Evolutionary conservation across 1,139 yeast genomes (phyloP).

Genomic region (Candida neerlandica): DNA sequence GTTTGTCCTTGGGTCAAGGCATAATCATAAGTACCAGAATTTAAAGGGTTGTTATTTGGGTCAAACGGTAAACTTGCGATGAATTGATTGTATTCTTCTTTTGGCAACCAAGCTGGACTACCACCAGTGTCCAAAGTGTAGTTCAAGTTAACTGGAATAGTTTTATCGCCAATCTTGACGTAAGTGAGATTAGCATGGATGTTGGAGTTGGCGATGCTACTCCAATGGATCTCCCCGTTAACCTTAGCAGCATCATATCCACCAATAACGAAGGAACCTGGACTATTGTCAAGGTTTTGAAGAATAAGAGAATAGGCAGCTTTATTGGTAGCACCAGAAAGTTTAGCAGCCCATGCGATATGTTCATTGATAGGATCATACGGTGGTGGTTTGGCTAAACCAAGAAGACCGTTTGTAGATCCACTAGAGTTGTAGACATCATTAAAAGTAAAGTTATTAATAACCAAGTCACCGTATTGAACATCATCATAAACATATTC

Average conservation of each 20-base stretch:
- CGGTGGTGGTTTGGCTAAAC: constrained; percentile 2
- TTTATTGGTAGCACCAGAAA: constrained; percentile 5
- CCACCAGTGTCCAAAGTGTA: constrained; percentile 9
- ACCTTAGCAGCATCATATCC: constrained; percentile 10
- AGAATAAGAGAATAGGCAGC: constrained; percentile 5
- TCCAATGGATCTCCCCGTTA: constrained; percentile 8
- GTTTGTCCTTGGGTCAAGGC: constrained; percentile 3
- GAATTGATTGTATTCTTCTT: constrained; percentile 1
- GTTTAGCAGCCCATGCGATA: constrained; percentile 1
- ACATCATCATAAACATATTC: constrained; percentile 1
- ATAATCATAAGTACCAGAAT: background rate
- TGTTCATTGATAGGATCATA: background rate
- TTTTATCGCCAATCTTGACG: constrained; percentile 2
- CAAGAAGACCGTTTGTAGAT: background rate
- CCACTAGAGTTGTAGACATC: background rate
- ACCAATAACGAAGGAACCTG: constrained; percentile 7
- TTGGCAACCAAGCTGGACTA: background rate
- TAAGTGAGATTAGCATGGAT: constrained; percentile 2
- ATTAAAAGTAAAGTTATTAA: background rate
- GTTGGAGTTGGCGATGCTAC: constrained; percentile 6
- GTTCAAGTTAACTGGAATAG: constrained; percentile 1
- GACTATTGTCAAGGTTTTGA: background rate
- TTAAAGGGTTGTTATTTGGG: constrained; percentile 1
- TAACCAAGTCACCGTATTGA: background rate
- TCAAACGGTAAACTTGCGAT: constrained; percentile 7